Conservation (phyloP, 306 rosid genomes). For the Vicia sativa region DNA sequence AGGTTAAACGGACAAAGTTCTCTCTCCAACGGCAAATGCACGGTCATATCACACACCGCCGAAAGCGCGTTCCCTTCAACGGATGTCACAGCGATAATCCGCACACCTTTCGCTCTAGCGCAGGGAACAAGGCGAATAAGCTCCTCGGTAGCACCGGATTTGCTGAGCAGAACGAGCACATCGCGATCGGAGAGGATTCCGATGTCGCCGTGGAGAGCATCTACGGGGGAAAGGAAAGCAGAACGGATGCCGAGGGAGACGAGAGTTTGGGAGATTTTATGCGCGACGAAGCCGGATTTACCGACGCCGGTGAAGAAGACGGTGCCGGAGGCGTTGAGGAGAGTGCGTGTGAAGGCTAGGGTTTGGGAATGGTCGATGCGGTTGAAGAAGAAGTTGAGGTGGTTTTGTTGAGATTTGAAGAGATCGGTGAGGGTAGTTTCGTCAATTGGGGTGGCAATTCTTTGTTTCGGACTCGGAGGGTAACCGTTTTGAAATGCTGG, state of each 20-base stretch:
- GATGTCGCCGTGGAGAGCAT: conserved; percentile 98
- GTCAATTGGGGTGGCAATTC: conserved; percentile 46
- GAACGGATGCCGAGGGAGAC: conserved; percentile 89
- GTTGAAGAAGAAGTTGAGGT: conserved; percentile 93
- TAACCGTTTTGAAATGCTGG: conserved; percentile 26
- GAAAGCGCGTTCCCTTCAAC: conserved; percentile 58
- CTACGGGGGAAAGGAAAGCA: conserved; percentile 81
- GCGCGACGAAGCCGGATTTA: conserved; percentile 94
- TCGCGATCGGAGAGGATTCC: conserved; percentile 66
- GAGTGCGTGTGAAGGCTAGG: conserved; percentile 72
- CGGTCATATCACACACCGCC: conserved; percentile 72
- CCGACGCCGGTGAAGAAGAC: conserved; percentile 94
- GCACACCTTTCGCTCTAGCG: conserved; percentile 76
- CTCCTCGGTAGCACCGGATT: conserved; percentile 91
- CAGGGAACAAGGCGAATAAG: conserved; percentile 89
- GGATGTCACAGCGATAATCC: conserved; percentile 72
- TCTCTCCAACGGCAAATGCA: conserved; percentile 85
- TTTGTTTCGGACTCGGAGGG: conserved; percentile 33
- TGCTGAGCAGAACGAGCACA: conserved; percentile 80
- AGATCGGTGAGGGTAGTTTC: conserved; percentile 58
- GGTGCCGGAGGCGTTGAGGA: conserved; percentile 74
- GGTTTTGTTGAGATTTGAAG: conserved; percentile 86
- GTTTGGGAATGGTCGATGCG: conserved; percentile 82
- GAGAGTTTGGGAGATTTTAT: conserved; percentile 94
- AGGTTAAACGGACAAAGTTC: conserved; percentile 90